Base-by-base conservation (phyloP, 202 grass and related monocot genomes). In the Digitaria exilis region DNA sequence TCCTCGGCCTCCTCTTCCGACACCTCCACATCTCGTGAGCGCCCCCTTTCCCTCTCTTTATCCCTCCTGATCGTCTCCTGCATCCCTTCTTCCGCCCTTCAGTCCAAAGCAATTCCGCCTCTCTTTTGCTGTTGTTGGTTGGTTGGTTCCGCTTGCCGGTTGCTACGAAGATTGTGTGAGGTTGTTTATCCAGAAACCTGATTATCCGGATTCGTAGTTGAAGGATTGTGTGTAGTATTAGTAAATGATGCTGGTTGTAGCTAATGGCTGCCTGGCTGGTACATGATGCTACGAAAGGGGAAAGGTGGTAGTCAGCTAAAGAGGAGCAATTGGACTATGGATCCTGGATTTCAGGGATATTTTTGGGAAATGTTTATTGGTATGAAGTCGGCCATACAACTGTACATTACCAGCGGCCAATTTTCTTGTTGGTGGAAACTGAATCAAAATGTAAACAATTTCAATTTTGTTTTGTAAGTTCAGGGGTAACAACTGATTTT, bases 21-120 rank as follows among this genome's bases (percentile, higher is more conserved):
- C 93, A 99, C 91, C 91, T 99, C 9, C 90, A 91, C 75, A 96
- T 99, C 89, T 92, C 93, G 93, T 99, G 41, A 55, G 84, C 37
- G 7, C 2, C 18, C 61, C 19, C 6, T n/a, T 28, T 13, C 19
- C 30, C 5, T 28, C 34, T 69, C 11, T 9, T 19, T 34, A 34
- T 21, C 16, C 1, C n/a, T 16, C 57, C 2, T 50, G 57, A 3
- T 37, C 37, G 2, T 12, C 69, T 42, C 46, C 32, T 26, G n/a
- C 1, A 39, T 52, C 48, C 63, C 16, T 2, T 29, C 7, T 31
- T 62, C 9, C 10, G 2, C 58, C 26, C n/a, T 37, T 21, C 61
- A 14, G 8, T 39, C 0, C 31, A 26, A 67, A 67, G n/a, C 21
- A 14, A 15, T 7, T 30, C 9, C 19, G 1, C 1, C 10, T 31